phyloP scores from a whole-genome alignment of 140 eudicot genomes.

The Senecio squalidus region DNA sequence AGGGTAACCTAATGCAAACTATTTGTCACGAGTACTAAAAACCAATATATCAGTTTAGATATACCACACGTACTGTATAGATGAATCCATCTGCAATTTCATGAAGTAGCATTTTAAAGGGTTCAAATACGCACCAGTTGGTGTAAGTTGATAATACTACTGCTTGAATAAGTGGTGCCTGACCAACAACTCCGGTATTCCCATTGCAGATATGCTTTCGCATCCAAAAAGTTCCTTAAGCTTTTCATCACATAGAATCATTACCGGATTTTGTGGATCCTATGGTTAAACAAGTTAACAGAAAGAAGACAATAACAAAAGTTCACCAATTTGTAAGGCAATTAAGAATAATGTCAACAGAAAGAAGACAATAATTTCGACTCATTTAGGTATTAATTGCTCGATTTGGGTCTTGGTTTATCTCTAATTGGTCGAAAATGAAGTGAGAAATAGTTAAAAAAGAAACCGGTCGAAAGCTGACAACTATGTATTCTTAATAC shows the following conservation, averaged over 20 bases:
- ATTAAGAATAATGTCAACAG: neutral
- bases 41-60: neutral
- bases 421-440: too few species aligned
- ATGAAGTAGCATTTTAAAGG: neutral
- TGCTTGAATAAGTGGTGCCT: conserved; percentile 36
- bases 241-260: conserved; percentile 67
- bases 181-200: conserved; percentile 35
- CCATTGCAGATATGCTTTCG: conserved; percentile 40
- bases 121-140: conserved; percentile 28
- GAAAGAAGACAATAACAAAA: neutral
- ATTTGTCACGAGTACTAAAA: neutral
- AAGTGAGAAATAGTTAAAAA: too few species aligned
- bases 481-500: too few species aligned
- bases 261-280: conserved; percentile 67
- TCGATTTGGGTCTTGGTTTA: too few species aligned
- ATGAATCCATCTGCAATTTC: neutral
- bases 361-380: too few species aligned
- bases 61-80: neutral
- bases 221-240: conserved; percentile 52
- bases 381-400: too few species aligned
- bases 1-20: too few species aligned
- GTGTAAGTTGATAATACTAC: conserved; percentile 27
- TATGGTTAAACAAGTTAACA: conserved; percentile 17
- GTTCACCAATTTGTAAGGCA: neutral
- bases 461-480: too few species aligned